phyloP scores from a whole-genome alignment of 2,329 filamentous ascomycete species.

The Dothidotthia symphoricarpi region DNA sequence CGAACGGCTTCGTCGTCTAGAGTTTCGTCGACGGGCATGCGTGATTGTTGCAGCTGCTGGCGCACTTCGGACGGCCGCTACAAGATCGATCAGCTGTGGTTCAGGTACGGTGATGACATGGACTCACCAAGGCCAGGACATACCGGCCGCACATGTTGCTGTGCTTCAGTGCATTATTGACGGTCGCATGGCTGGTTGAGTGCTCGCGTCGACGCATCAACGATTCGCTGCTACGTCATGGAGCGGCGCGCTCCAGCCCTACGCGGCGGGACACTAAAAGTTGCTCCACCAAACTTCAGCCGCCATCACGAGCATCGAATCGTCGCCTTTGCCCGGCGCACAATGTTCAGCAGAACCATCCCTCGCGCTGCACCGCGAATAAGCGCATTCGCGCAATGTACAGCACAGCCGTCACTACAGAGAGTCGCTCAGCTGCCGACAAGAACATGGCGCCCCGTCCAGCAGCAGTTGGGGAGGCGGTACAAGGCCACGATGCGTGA shows the following conservation, averaged over 20 bases:
- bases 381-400: constrained; percentile 24
- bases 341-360: constrained; percentile 41
- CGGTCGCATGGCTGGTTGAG: constrained; percentile 1
- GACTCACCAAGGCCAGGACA: constrained; percentile 59
- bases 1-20: constrained; percentile 69
- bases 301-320: constrained; percentile 13
- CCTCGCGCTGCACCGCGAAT: constrained; percentile 25
- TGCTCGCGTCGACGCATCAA: constrained; percentile 5
- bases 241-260: constrained; percentile 24
- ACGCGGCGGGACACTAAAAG: constrained; percentile 28
- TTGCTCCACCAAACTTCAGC: constrained; percentile 17
- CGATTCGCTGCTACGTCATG: constrained; percentile 38
- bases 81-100: constrained; percentile 8
- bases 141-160: constrained; percentile 67
- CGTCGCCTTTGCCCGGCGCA: constrained; percentile 11
- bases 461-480: constrained; percentile 29
- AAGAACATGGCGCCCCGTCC: constrained; percentile 25
- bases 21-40: constrained; percentile 69
- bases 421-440: constrained; percentile 20
- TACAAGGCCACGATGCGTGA: constrained; percentile 27
- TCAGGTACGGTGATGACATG: background rate
- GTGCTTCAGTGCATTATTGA: constrained; percentile 19
- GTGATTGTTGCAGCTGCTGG: constrained; percentile 67
- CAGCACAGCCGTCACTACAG: constrained; percentile 21
- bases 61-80: constrained; percentile 77